phyloP scores from a whole-genome alignment of 2,329 filamentous ascomycete species.

The Purpureocillium lavendulum region DNA sequence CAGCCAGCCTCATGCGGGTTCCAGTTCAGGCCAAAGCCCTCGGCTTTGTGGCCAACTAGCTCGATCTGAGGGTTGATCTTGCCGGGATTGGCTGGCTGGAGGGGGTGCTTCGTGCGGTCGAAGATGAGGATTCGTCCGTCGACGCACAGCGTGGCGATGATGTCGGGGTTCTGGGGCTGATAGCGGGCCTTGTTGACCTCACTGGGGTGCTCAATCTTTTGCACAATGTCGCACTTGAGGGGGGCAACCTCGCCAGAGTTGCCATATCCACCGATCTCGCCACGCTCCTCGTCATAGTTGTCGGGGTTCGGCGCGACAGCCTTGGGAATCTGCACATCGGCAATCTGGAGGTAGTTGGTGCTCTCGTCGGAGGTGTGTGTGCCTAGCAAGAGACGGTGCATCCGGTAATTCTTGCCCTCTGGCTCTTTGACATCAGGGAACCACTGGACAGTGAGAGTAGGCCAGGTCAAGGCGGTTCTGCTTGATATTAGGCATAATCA shows the following conservation, averaged over 20 bases:
- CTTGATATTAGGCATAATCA: not conserved
- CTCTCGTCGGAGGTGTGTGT: conserved; percentile 86
- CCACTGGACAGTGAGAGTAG: conserved; percentile 96
- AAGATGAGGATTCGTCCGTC: conserved; percentile 87
- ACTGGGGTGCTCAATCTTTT: conserved; percentile 92
- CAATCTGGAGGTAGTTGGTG: conserved; percentile 90
- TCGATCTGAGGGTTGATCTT: conserved; percentile 75
- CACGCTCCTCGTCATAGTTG: conserved; percentile 85
- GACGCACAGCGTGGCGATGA: conserved; percentile 87
- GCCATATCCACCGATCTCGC: conserved; percentile 90
- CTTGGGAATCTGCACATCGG: conserved; percentile 87
- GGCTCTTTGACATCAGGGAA: conserved; percentile 88
- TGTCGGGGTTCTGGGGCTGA: conserved; percentile 92
- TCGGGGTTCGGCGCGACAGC: conserved; percentile 62
- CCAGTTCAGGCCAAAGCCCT: conserved; percentile 92
- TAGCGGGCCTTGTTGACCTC: conserved; percentile 99
- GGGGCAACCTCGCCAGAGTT: conserved; percentile 59
- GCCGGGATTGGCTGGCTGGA: conserved; percentile 54
- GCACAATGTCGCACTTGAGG: conserved; percentile 85
- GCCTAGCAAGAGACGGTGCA: conserved; percentile 84
- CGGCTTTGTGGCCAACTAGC: conserved; percentile 73
- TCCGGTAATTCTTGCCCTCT: conserved; percentile 77
- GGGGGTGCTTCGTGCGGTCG: conserved; percentile 89
- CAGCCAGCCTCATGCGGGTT: conserved; percentile 75
- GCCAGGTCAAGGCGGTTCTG: conserved; percentile 91